Percentiles rank a stretch among this genome's conserved stretches.
phyloP scores from a whole-genome alignment of 1,139 yeast species.

The Yamadazyma buinensis region DNA sequence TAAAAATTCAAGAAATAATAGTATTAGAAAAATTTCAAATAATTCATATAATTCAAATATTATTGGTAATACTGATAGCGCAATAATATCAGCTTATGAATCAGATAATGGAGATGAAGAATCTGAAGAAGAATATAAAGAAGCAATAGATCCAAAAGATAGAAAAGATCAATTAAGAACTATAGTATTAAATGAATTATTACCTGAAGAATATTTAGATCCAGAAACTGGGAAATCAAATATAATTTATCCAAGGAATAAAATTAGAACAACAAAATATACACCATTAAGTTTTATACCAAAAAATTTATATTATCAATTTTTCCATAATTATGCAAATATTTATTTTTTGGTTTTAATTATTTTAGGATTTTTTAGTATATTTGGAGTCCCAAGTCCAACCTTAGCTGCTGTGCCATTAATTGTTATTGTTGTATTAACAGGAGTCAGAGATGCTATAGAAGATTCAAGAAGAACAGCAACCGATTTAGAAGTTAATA shows the following conservation, averaged over 20 bases:
- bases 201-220: constrained; percentile 63
- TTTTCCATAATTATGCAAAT: constrained; percentile 51
- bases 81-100: constrained; percentile 20
- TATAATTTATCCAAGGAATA: constrained; percentile 46
- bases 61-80: constrained; percentile 16
- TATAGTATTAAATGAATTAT: constrained; percentile 62
- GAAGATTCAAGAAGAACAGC: constrained; percentile 55
- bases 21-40: constrained; percentile 7
- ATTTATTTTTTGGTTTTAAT: constrained; percentile 49
- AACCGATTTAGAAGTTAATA: constrained; percentile 53
- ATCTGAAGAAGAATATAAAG: constrained; percentile 21
- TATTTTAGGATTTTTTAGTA: constrained; percentile 49
- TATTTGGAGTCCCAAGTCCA: constrained; percentile 58
- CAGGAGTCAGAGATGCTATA: constrained; percentile 55
- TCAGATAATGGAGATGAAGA: constrained; percentile 28
- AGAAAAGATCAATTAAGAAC: constrained; percentile 45
- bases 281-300: constrained; percentile 56
- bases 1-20: constrained; percentile 6
- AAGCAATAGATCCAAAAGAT: constrained; percentile 36
- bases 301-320: constrained; percentile 48
- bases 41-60: constrained; percentile 12
- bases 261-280: constrained; percentile 58
- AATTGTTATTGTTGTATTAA: constrained; percentile 52
- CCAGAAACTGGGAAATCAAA: constrained; percentile 32
- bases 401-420: constrained; percentile 55